Base-by-base conservation (phyloP, 192 early-diverging fungal genomes). In the Cetraspora pellucida region DNA sequence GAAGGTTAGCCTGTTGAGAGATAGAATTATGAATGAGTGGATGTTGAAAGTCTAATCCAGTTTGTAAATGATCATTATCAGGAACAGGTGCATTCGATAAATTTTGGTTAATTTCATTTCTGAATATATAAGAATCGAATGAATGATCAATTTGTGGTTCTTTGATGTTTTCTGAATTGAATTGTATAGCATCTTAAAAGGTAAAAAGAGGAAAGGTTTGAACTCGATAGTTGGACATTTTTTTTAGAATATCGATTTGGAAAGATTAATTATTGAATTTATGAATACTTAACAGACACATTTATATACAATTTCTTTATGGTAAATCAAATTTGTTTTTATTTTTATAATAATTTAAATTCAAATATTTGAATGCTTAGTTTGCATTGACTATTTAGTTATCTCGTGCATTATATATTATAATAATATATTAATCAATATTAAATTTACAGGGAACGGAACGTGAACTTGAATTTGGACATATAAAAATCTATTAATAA, bases 41-140 rank as follows among this genome's bases (percentile, higher is more conserved):
- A 4, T 10, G 57, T 25, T 59, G 25, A 7, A 10, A 25, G 23
- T 23, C 10, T 25, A 4, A 11, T 59, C 10, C 19, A 21, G 21
- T 25, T 23, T 5, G 23, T 25, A 21, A 10, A 25, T 1, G 17
- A 59, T 13, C 23, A 59, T 59, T 59, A 27, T 59, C 25, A 23
- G 25, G 57, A 27, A 25, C 10, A 21, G 57, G 21, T 7, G 21
- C 19, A 27, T 27, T 59, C 25, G 57, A 10, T 25, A 59, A 21
- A 25, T 59, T 59, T 59, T 59, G 57, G 21, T 59, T 59, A 5
- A 59, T 59, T 27, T 59, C 57, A 59, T 59, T 59, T 59, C 57
- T 52, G 50, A 52, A 19, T 52, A 52, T 52, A 19, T 52, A 52
- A 13, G 50, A 13, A 14, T 52, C 19, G 11, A 52, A 52, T 52